These are phyloP conservation scores for Cynara cardunculus DNA, from an alignment of 129 eudicot species.

Conservation along the genomic window DNA sequence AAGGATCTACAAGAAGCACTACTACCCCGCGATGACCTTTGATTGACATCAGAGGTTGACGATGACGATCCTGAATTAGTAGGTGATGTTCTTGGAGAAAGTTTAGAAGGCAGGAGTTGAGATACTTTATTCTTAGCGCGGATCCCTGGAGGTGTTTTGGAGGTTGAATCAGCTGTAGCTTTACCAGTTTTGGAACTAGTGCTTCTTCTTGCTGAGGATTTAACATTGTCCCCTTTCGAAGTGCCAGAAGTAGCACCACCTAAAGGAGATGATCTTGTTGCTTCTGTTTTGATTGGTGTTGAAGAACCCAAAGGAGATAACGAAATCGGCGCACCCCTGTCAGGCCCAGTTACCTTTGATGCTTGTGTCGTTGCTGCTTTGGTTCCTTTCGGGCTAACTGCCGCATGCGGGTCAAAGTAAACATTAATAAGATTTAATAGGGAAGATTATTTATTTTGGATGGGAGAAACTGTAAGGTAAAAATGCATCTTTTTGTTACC, in stretches of 20 bases:
- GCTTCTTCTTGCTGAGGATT: constrained; percentile 2
- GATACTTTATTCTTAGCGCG: constrained; percentile 8
- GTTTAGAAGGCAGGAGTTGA: neutral
- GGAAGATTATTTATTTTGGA: neutral
- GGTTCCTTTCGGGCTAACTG: neutral
- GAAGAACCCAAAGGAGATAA: neutral
- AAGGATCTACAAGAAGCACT: constrained; percentile 11
- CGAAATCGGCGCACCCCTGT: neutral
- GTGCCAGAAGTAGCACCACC: neutral
- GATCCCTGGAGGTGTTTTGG: constrained; percentile 25
- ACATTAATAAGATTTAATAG: neutral
- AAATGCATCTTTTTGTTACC: neutral
- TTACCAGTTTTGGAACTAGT: constrained; percentile 9
- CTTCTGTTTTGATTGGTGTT: neutral
- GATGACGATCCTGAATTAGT: constrained; percentile 20
- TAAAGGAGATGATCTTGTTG: constrained; percentile 3
- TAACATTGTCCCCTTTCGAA: constrained; percentile 8
- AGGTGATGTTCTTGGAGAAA: constrained; percentile 25
- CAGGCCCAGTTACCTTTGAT: constrained; percentile 4
- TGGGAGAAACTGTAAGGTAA: neutral
- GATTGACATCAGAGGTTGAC: neutral
- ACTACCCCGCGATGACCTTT: constrained; percentile 9
- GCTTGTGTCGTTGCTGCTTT: neutral
- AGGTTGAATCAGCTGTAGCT: constrained; percentile 12
- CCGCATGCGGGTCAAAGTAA: neutral